These are phyloP conservation scores for Hevea brasiliensis DNA, from an alignment of 345 rosid species.

Conservation along the genomic window DNA sequence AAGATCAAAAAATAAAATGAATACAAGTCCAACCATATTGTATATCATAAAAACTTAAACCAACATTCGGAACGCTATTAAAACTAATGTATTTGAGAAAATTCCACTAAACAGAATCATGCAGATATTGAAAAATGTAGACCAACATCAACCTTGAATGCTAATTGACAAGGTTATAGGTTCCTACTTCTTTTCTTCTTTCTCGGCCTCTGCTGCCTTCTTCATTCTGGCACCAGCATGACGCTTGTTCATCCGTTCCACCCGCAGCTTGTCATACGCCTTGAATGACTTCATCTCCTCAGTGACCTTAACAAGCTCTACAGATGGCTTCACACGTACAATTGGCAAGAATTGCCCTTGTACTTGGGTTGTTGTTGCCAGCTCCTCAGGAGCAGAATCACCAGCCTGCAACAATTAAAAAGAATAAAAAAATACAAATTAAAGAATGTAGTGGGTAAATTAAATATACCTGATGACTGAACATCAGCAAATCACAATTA, in stretches of 20 bases:
- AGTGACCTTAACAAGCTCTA: slow-evolving; percentile 34
- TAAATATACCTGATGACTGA: not conserved
- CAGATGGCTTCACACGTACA: slow-evolving; percentile 27
- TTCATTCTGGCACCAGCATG: slow-evolving; percentile 32
- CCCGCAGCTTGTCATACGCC: slow-evolving; percentile 33
- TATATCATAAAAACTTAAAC: not conserved
- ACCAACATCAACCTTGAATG: not conserved
- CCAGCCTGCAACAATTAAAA: slow-evolving; percentile 32
- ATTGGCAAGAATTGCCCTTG: slow-evolving; percentile 38
- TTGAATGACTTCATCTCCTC: slow-evolving; percentile 32
- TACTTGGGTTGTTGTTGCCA: slow-evolving; percentile 38
- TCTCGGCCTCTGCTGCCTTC: slow-evolving; percentile 35
- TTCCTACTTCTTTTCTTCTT: slow-evolving; percentile 31
- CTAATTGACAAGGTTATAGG: not conserved
- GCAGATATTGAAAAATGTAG: not conserved
- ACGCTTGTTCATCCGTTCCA: slow-evolving; percentile 24
- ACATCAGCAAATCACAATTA: slow-evolving; percentile 11
- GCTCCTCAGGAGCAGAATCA: slow-evolving; percentile 34
- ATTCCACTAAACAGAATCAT: not conserved
- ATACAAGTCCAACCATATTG: not conserved
- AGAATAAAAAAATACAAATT: not conserved
- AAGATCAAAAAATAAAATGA: not conserved
- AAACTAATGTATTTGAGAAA: not conserved
- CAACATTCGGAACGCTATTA: not conserved
- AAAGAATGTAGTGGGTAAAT: too few species aligned